A percentile compares a stretch with the other conserved stretches of the same genome.
Evolutionary conservation across 352 stramenopile genomes (phyloP).

Genomic region (Phytopythium ostracodes): DNA sequence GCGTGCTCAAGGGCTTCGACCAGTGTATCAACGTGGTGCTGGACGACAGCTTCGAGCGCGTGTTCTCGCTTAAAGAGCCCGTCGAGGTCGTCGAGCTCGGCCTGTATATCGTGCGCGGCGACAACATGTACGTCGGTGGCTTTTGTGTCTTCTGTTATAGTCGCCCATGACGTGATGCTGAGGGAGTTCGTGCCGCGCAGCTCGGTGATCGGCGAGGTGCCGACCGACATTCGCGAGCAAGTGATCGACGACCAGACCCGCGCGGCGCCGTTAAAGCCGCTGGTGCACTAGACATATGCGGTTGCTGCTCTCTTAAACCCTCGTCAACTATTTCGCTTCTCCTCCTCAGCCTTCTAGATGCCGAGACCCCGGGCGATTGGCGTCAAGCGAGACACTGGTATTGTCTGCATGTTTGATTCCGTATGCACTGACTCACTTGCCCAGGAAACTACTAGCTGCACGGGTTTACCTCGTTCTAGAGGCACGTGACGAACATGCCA

Average conservation of each 20-base stretch:
- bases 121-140: constrained; percentile 89
- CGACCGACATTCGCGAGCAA: constrained; percentile 86
- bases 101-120: constrained; percentile 92
- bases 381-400: not conserved
- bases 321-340: not conserved
- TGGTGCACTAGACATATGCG: constrained; percentile 75
- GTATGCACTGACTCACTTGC: no score
- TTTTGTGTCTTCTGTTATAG: no score
- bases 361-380: not conserved
- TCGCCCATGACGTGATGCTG: not conserved
- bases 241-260: constrained; percentile 87
- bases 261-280: constrained; percentile 86
- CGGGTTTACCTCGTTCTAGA: not conserved
- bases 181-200: constrained; percentile 22
- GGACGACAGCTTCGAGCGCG: constrained; percentile 91
- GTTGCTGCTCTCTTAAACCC: not conserved
- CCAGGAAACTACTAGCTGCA: no score
- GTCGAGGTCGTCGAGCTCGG: constrained; percentile 89
- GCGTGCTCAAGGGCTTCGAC: constrained; percentile 90
- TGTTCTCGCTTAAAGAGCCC: constrained; percentile 88
- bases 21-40: constrained; percentile 93
- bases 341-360: not conserved
- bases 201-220: constrained; percentile 81
- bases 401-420: not conserved
- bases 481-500: not conserved